Conservation (phyloP, 2,329 filamentous ascomycete species). For the Penicillium sumatraense region DNA sequence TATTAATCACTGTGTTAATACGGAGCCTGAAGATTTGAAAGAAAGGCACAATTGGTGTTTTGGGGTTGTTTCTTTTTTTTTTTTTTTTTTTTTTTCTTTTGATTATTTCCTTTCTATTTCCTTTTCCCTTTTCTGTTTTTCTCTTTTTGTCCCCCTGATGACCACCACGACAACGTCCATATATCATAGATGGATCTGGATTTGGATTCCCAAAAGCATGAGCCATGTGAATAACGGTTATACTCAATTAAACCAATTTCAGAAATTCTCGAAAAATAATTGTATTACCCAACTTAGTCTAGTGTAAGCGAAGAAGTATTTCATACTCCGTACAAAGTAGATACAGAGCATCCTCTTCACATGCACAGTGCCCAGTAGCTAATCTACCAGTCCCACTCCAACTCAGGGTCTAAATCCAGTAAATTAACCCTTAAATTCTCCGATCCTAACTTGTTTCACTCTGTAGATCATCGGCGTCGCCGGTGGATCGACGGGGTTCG, state of each 20-base stretch:
- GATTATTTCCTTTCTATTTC: not conserved
- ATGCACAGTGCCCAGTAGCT: too few species aligned
- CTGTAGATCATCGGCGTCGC: not conserved
- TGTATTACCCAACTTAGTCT: too few species aligned
- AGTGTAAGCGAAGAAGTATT: too few species aligned
- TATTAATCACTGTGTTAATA: not conserved
- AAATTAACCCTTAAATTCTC: not conserved
- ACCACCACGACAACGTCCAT: constrained; percentile 9
- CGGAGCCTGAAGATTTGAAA: not conserved
- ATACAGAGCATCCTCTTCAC: too few species aligned
- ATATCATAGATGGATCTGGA: constrained; percentile 8
- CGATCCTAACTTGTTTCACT: not conserved
- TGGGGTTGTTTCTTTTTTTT: not conserved
- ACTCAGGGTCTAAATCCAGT: not conserved
- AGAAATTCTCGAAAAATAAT: not conserved
- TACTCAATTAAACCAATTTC: not conserved
- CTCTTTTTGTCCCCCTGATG: constrained; percentile 2
- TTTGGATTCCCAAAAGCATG: constrained; percentile 11
- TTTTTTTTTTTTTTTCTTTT: not conserved
- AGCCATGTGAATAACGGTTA: constrained; percentile 9
- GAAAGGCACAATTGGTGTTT: not conserved
- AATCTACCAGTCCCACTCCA: too few species aligned
- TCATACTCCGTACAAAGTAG: too few species aligned
- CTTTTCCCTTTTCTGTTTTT: constrained; percentile 4
- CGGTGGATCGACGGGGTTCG: not conserved